These are phyloP conservation scores for Saturnispora sanitii DNA, from an alignment of 805 yeast species.

Conservation along the genomic window DNA sequence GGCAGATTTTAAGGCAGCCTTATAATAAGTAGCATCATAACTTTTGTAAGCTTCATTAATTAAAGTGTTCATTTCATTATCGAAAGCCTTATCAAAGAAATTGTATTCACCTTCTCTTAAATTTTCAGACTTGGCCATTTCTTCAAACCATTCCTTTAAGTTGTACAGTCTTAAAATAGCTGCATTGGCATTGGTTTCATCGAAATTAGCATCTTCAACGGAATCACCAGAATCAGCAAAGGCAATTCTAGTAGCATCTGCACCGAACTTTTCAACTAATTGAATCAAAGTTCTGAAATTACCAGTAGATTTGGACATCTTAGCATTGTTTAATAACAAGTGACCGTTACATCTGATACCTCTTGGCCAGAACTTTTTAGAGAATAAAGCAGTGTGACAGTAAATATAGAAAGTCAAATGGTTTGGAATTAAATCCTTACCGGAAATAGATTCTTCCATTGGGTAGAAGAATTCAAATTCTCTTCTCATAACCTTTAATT, in stretches of 20 bases:
- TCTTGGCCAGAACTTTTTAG: slow-evolving; percentile 82
- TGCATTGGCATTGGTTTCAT: slow-evolving; percentile 93
- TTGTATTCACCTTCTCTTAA: slow-evolving; percentile 50
- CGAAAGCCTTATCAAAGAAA: slow-evolving; percentile 85
- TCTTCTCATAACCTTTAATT: slow-evolving; percentile 68
- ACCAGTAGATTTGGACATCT: slow-evolving; percentile 98
- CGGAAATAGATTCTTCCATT: slow-evolving; percentile 82
- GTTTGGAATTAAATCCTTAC: slow-evolving; percentile 95
- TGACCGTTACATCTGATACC: slow-evolving; percentile 96
- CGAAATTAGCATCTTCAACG: slow-evolving; percentile 96
- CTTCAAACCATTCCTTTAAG: slow-evolving; percentile 94
- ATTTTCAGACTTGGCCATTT: slow-evolving; percentile 41
- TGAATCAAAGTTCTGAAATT: slow-evolving; percentile 88
- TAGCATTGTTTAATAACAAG: slow-evolving; percentile 86
- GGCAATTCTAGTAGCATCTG: slow-evolving; percentile 96
- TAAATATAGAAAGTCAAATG: slow-evolving; percentile 94
- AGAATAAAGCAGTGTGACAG: slow-evolving; percentile 87
- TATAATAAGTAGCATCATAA: slow-evolving; percentile 67
- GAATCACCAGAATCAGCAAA: slow-evolving; percentile 98
- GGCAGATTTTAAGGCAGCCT: slow-evolving; percentile 83
- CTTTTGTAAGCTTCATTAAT: slow-evolving; percentile 64
- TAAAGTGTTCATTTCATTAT: slow-evolving; percentile 82
- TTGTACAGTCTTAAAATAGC: slow-evolving; percentile 90
- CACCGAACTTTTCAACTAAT: slow-evolving; percentile 82
- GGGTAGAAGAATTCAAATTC: slow-evolving; percentile 97